phyloP scores from a whole-genome alignment of 2,329 filamentous ascomycete species.

The Botrytis tulipae region DNA sequence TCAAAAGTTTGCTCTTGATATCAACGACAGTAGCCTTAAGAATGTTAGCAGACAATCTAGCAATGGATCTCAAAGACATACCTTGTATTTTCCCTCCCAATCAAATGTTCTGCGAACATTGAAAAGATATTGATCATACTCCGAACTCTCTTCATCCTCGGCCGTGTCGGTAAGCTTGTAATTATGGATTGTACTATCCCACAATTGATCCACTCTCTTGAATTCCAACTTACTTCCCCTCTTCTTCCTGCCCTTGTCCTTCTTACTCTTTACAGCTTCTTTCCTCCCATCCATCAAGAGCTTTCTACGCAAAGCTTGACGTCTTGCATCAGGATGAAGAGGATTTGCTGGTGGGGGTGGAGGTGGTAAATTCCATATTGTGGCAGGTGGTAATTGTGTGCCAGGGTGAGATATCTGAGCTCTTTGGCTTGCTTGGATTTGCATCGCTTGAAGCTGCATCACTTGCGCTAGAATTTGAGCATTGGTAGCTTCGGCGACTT shows the following conservation, averaged over 20 bases:
- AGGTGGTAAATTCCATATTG: constrained; percentile 14
- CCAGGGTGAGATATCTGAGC: constrained; percentile 22
- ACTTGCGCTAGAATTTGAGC: constrained; percentile 31
- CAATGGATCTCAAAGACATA: constrained; percentile 22
- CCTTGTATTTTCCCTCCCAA: constrained; percentile 75
- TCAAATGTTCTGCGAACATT: constrained; percentile 80
- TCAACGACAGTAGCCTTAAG: constrained; percentile 63
- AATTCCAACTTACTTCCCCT: constrained; percentile 59
- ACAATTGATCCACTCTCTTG: constrained; percentile 65
- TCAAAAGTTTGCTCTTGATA: constrained; percentile 78
- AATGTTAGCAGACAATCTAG: constrained; percentile 22
- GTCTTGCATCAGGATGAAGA: constrained; percentile 25
- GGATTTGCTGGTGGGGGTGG: constrained; percentile 20
- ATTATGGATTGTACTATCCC: constrained; percentile 58
- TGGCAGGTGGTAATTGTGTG: not conserved
- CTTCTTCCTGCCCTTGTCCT: constrained; percentile 42
- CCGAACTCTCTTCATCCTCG: constrained; percentile 58
- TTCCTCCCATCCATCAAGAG: constrained; percentile 33
- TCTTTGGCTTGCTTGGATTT: constrained; percentile 28
- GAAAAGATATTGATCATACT: constrained; percentile 79
- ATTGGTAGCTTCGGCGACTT: constrained; percentile 21
- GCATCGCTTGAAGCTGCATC: constrained; percentile 31
- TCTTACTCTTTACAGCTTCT: constrained; percentile 40
- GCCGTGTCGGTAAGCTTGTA: constrained; percentile 68
- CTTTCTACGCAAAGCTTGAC: constrained; percentile 31